These are phyloP conservation scores for Epichloe typhina DNA, from an alignment of 2,329 filamentous ascomycete genomes.

Conservation along the genomic window DNA sequence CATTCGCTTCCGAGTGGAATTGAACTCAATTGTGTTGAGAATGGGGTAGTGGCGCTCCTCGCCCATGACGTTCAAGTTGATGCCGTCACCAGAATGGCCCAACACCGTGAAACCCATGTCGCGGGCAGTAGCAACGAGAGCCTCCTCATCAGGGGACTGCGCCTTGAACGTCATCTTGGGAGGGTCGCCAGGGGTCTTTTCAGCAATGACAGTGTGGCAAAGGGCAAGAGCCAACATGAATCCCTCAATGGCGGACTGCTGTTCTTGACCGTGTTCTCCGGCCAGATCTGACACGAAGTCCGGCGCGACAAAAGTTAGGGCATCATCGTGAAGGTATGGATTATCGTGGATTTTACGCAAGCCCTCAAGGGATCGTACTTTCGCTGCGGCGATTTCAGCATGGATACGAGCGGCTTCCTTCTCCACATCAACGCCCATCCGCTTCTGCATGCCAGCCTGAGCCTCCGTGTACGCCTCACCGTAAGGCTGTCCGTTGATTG, in stretches of 20 bases:
- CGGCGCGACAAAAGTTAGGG: constrained; percentile 83
- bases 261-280: constrained; percentile 62
- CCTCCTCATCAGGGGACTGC: constrained; percentile 92
- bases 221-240: constrained; percentile 93
- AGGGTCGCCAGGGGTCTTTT: constrained; percentile 76
- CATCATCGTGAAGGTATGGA: constrained; percentile 78
- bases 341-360: constrained; percentile 75
- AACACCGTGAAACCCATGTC: constrained; percentile 93
- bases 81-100: constrained; percentile 63
- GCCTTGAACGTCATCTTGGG: constrained; percentile 92
- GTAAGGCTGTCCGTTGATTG: constrained; percentile 90
- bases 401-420: constrained; percentile 60
- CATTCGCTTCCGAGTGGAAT: constrained; percentile 94
- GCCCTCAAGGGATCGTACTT: constrained; percentile 55
- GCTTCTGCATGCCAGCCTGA: constrained; percentile 88
- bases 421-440: constrained; percentile 76
- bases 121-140: constrained; percentile 82
- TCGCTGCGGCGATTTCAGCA: constrained; percentile 67
- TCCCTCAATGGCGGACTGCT: constrained; percentile 64
- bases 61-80: constrained; percentile 77
- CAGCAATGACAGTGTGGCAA: constrained; percentile 94
- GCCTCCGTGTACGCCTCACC: constrained; percentile 97
- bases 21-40: constrained; percentile 93
- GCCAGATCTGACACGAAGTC: constrained; percentile 75
- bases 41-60: constrained; percentile 75